Conservation (phyloP, 2,329 filamentous ascomycete genomes). For the Lachnum nothofagi region DNA sequence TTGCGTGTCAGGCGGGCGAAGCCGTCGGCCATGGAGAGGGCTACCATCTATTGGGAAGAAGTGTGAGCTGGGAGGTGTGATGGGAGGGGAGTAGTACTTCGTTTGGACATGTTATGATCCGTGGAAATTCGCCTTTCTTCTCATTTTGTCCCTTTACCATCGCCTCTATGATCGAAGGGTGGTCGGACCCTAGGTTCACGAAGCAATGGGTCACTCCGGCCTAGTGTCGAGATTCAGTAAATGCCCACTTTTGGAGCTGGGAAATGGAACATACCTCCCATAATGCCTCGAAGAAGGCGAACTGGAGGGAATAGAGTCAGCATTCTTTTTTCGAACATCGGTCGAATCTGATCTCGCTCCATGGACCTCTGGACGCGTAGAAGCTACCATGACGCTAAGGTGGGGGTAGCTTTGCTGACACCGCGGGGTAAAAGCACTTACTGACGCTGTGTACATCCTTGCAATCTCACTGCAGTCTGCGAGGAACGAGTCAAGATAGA, state of each 20-base stretch:
- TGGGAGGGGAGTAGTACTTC: slow-evolving; percentile 43
- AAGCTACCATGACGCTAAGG: background rate
- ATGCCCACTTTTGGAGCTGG: background rate
- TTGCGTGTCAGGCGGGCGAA: slow-evolving; percentile 62
- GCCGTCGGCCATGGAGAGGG: slow-evolving; percentile 71
- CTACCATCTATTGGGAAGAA: slow-evolving; percentile 54
- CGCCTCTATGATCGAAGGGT: slow-evolving; percentile 67
- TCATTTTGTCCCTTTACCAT: slow-evolving; percentile 68
- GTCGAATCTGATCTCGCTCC: background rate
- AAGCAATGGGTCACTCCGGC: slow-evolving; percentile 50
- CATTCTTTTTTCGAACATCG: background rate
- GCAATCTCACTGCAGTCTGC: background rate
- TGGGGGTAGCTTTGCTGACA: background rate
- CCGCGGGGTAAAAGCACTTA: slow-evolving; percentile 1
- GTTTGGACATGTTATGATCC: slow-evolving; percentile 66
- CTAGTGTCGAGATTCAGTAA: slow-evolving; percentile 17
- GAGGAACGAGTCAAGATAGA: too few species aligned
- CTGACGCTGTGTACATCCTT: slow-evolving; percentile 53
- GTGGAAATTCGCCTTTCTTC: slow-evolving; percentile 55
- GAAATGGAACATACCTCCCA: slow-evolving; percentile 46
- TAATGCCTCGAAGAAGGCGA: slow-evolving; percentile 68
- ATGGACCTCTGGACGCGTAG: background rate
- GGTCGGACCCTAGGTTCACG: slow-evolving; percentile 56
- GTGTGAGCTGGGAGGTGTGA: background rate
- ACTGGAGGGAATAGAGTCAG: slow-evolving; percentile 26